These are phyloP conservation scores for Ceratobasidium papillatum DNA, from an alignment of 1,284 basidiomycete species.

Conservation along the genomic window DNA sequence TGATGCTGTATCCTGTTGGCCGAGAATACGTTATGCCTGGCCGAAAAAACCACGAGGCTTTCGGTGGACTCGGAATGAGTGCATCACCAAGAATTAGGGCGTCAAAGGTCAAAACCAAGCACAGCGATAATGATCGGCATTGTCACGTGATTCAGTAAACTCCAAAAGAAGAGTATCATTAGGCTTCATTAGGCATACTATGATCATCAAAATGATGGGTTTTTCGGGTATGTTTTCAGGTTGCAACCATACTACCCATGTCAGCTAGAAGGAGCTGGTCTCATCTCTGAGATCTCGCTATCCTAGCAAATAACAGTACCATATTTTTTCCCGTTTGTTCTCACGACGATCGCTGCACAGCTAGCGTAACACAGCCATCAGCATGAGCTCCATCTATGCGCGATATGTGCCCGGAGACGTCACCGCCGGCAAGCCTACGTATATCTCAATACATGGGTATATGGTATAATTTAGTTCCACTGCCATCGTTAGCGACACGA, in stretches of 20 bases:
- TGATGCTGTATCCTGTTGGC: neutral
- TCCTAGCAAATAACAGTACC: neutral
- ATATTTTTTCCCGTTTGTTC: neutral
- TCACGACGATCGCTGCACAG: constrained; percentile 9
- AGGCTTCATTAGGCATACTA: neutral
- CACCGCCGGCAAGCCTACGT: neutral
- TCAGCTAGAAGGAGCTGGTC: neutral
- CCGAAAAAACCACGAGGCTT: neutral
- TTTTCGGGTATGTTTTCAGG: neutral
- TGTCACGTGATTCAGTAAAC: neutral
- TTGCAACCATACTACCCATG: neutral
- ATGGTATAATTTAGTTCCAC: neutral
- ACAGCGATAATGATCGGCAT: constrained; percentile 7
- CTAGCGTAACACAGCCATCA: neutral
- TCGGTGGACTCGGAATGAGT: neutral
- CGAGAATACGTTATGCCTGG: neutral
- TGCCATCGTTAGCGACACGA: constrained; percentile 3
- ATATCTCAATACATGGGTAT: neutral
- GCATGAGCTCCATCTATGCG: neutral
- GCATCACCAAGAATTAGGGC: neutral
- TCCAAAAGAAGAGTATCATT: neutral
- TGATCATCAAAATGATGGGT: neutral
- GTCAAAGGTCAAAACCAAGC: neutral
- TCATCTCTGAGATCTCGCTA: too few relatives aligned
- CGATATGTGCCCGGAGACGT: constrained; percentile 7